A percentile compares a stretch with the other conserved stretches of the same genome.
Conservation (phyloP, 2,329 filamentous ascomycete genomes). For the Botrytis aclada region DNA sequence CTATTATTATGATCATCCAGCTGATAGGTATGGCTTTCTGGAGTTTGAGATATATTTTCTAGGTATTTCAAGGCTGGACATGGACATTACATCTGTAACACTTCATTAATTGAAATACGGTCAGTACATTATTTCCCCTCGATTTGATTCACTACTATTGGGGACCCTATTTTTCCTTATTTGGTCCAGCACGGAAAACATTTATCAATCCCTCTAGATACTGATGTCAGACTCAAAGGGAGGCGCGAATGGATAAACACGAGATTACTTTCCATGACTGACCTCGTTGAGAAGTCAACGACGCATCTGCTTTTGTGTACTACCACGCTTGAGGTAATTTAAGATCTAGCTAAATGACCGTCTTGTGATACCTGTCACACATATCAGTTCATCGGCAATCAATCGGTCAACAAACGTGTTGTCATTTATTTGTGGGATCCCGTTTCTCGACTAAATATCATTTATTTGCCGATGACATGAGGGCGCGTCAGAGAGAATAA, state of each 20-base stretch:
- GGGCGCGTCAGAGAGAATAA: too few relatives aligned
- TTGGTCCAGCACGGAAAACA: neutral
- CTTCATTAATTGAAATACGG: too few relatives aligned
- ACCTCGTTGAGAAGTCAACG: neutral
- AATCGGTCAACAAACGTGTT: neutral
- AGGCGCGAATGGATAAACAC: too few relatives aligned
- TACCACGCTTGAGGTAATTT: neutral
- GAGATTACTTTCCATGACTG: accelerated
- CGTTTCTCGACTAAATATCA: neutral
- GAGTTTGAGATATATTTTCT: neutral
- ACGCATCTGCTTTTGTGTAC: neutral
- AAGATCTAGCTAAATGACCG: neutral
- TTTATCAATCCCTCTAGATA: neutral
- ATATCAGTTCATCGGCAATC: neutral
- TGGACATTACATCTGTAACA: too few relatives aligned
- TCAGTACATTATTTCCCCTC: neutral
- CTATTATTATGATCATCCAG: neutral
- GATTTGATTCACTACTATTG: neutral
- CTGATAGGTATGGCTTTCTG: neutral
- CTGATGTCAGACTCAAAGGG: neutral
- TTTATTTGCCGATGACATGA: too few relatives aligned
- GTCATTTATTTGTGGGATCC: neutral
- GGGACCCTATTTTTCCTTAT: neutral
- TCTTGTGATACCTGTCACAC: neutral
- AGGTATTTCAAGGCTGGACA: neutral